Percentiles rank a stretch among this genome's conserved stretches.
These are phyloP conservation scores for Cephaloascus fragrans DNA, from an alignment of 805 yeast species.

Conservation along the genomic window DNA sequence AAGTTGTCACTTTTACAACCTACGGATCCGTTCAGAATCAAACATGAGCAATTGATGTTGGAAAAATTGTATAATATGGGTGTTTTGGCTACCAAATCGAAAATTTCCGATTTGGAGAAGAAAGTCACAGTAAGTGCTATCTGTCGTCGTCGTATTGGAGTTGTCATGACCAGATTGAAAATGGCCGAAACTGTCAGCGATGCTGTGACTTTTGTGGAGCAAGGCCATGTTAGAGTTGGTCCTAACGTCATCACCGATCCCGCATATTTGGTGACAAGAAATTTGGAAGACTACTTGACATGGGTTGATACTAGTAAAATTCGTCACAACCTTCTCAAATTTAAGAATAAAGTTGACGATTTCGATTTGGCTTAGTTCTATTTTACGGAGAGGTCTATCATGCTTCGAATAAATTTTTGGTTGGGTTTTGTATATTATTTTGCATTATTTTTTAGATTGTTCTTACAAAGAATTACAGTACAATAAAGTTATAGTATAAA, in stretches of 20 bases:
- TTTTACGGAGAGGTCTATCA: neutral
- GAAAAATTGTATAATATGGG: slow-evolving; percentile 91
- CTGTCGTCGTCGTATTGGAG: slow-evolving; percentile 87
- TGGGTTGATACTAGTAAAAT: slow-evolving; percentile 98
- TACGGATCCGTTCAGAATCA: slow-evolving; percentile 74
- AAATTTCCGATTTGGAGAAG: slow-evolving; percentile 86
- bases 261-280: slow-evolving; percentile 86
- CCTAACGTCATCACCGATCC: slow-evolving; percentile 95
- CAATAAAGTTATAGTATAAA: too few relatives aligned
- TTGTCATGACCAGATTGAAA: slow-evolving; percentile 85
- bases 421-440: slow-evolving; percentile 1
- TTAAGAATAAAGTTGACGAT: slow-evolving; percentile 64
- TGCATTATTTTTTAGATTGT: too few relatives aligned
- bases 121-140: slow-evolving; percentile 86
- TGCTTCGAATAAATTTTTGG: neutral
- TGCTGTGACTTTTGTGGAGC: slow-evolving; percentile 88
- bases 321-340: slow-evolving; percentile 78
- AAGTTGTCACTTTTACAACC: slow-evolving; percentile 79
- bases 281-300: slow-evolving; percentile 91
- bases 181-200: slow-evolving; percentile 88
- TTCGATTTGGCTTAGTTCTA: slow-evolving; percentile 35
- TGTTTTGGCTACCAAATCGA: slow-evolving; percentile 74
- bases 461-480: too few relatives aligned
- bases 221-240: slow-evolving; percentile 96
- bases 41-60: slow-evolving; percentile 79